Base-by-base conservation (phyloP, 345 rosid species). In the Balakata baccata region DNA sequence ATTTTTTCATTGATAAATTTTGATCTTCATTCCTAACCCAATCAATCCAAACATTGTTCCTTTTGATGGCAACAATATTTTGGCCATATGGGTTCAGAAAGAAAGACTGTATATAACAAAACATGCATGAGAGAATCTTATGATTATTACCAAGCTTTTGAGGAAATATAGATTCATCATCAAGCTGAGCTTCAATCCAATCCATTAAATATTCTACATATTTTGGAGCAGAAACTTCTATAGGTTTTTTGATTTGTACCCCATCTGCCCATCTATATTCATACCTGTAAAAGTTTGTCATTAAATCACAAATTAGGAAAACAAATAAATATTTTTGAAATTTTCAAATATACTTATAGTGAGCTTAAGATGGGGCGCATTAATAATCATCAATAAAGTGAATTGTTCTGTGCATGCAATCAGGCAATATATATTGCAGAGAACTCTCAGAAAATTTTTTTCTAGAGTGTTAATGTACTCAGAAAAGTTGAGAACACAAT, bases 181-280 rank as follows among this genome's bases (percentile, higher is more conserved):
- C 99, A 75, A 95, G 98, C 81, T 95, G 99, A 23, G 83, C 64
- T 83, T 95, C 99, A 43, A 95, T 92, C 99, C 99, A 94, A 78
- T 95, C 99, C 99, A 95, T 95, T 25, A 95, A 84, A 85, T 91
- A 95, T 72, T 95, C 99, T 17, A 95, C 99, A 81, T 95, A 95
- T 81, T 92, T 95, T 73, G 99, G 98, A 77, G 99, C 99, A 63
- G 99, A 95, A 62, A 95, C 99, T 79, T 95, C 99, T 11, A 95
- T 95, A 4, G 99, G 99, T 80, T 91, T 95, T 89, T 95, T 95
- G 80, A 95, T 92, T 80, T 89, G 94, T 22, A 95, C 97, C 53
- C 99, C 99, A 87, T 95, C 99, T 39, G 99, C 99, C 99, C 99
- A 95, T 84, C 99, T 86, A 78, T 95, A 95, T 65, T 95, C 99